These are phyloP conservation scores for Leishmania lainsoni DNA, from an alignment of 208 protist genomes.

Conservation along the genomic window DNA sequence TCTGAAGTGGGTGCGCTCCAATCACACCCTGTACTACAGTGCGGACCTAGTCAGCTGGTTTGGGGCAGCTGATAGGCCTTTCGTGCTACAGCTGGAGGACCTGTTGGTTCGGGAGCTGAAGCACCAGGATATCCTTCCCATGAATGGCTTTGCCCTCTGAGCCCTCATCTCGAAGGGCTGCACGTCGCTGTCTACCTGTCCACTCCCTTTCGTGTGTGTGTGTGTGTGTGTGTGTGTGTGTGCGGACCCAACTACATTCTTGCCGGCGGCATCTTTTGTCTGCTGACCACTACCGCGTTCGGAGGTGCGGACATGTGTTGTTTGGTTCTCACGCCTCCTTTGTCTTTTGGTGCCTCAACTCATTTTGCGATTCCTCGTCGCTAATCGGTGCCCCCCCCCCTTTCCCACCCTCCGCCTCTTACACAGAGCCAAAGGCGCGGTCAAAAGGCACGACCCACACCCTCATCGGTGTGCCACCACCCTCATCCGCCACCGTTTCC, in stretches of 20 bases:
- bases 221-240: not conserved
- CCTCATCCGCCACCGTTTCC: not conserved
- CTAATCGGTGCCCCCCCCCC: not conserved
- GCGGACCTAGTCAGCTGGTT: slow-evolving; percentile 77
- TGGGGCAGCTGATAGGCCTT: slow-evolving; percentile 49
- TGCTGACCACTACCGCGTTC: not conserved
- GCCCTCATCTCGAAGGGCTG: not conserved
- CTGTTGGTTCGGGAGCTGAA: slow-evolving; percentile 48
- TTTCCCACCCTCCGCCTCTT: not conserved
- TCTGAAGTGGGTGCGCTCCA: slow-evolving; percentile 58
- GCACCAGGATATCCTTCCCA: slow-evolving; percentile 71
- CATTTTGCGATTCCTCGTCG: not conserved
- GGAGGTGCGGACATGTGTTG: not conserved
- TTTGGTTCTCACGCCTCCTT: not conserved
- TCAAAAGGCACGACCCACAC: not conserved
- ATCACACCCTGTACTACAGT: slow-evolving; percentile 61
- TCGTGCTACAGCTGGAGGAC: slow-evolving; percentile 68
- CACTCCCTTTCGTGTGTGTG: not conserved
- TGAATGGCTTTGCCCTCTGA: slow-evolving; percentile 49
- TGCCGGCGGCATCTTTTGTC: not conserved
- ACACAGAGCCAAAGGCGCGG: not conserved
- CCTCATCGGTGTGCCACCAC: not conserved
- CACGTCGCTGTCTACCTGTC: not conserved
- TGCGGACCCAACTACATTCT: not conserved
- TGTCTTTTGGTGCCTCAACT: not conserved